Base-by-base conservation (phyloP, 352 stramenopile genomes). In the Phytophthora ramorum region DNA sequence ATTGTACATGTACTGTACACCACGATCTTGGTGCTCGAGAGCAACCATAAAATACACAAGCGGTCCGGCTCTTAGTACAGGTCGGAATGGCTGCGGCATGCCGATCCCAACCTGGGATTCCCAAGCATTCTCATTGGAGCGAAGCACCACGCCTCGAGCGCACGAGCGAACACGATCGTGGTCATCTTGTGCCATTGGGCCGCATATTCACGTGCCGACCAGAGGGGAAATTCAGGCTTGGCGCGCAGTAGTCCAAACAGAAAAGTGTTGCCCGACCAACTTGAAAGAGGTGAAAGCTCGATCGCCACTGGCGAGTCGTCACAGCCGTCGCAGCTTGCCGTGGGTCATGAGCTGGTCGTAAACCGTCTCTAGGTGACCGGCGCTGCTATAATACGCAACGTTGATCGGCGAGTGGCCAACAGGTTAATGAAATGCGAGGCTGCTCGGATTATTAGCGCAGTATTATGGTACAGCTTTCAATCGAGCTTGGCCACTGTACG, bases 61-160 rank as follows among this genome's bases (percentile, higher is more conserved):
- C n/a, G 26, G 38, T 41, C 24, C 28, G 53, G 26, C 53, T 51
- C n/a, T n/a, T n/a, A 44, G 34, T 46, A 2, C 24, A 28, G 3
- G 19, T 22, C 17, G 45, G 14, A 24, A 44, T 22, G 38, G 26
- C 12, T 35, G 24, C 37, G 28, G 28, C 28, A 48, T 38, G 5
- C 19, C 1, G 20, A 24, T n/a, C n/a, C n/a, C n/a, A n/a, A n/a
- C n/a, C n/a, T n/a, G n/a, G n/a, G n/a, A n/a, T n/a, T 19, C 20
- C 13, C n/a, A 44, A 47, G 16, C 7, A 19, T 45, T 59, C 20
- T 40, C 19, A 59, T 60, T 66, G 58, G 58, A 66, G 28, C 28
- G 30, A 60, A 34, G 41, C 38, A 35, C 22, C 37, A 58, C 32
- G 55, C 45, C n/a, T 24, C 26, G 41, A 45, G 53, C 13, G 30